Base-by-base conservation (phyloP, 371 early-diverging fungal genomes). In the Circinella minor region DNA sequence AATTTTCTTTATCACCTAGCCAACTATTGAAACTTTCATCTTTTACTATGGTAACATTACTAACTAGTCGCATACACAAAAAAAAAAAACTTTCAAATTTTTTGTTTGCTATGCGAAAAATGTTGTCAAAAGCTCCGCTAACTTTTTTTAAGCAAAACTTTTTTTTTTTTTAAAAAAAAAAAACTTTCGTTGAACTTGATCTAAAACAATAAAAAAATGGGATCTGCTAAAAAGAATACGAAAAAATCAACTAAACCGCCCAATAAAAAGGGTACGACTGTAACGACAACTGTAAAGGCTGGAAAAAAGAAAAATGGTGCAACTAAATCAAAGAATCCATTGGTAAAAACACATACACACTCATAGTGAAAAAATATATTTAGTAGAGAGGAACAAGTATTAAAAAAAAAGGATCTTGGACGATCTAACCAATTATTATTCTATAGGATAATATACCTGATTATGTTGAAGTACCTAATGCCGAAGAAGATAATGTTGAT, bases 401-500 rank as follows among this genome's bases (percentile, higher is more conserved):
- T 11, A 63, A 36, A 39, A 48, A 48, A 8, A n/a, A 49, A 7
- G 17, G 65, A 64, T 49, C 64, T 36, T 7, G 46, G 13, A 38
- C 36, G 65, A 64, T 64, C 65, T 43, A 64, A 49, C 20, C 4
- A 3, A n/a, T 11, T 20, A 57, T 34, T 5, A 4, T 5, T 6
- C 0, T n/a, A 27, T 59, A 57, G 55, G 55, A 66, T 38, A 59
- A 66, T 18, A 39, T 66, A 7, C 67, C 67, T 18, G 68, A 60
- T 37, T 68, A 61, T 55, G 64, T 69, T 27, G 47, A 63, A 38
- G 64, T 69, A 9, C 70, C 70, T 34, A 43, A 64, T 13, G 74
- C 68, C 4, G 77, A 74, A 0, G 79, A 75, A 4, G 78, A 80
- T 1, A 88, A 90, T 55, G 67, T 85, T 36, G 87, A 78, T 15